Percentiles rank a stretch among this genome's conserved stretches.
Conservation (phyloP, 495 filamentous ascomycete genomes). For the Lasiosphaeris hirsuta region DNA sequence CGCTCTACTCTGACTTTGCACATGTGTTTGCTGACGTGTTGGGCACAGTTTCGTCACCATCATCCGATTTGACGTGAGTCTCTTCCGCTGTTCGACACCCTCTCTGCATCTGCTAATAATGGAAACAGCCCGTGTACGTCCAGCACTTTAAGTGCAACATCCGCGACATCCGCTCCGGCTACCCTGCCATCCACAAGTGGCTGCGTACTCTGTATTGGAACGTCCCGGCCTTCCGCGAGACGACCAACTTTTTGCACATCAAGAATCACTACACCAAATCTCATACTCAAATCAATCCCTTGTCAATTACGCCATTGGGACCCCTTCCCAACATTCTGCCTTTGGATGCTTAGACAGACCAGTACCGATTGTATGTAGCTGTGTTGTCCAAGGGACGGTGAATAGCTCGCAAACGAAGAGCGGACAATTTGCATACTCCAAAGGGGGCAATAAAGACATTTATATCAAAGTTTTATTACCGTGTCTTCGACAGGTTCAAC, state of each 20-base stretch:
- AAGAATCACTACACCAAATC: constrained; percentile 53
- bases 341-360: constrained; percentile 18
- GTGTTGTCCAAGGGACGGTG: too few relatives aligned
- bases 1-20: background rate
- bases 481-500: too few relatives aligned
- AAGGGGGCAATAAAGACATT: too few relatives aligned
- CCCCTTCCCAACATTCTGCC: constrained; percentile 60
- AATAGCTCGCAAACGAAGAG: too few relatives aligned
- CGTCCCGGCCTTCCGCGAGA: constrained; percentile 63
- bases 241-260: constrained; percentile 64
- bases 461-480: too few relatives aligned
- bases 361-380: too few relatives aligned
- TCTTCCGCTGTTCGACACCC: background rate
- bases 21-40: background rate
- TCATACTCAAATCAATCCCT: constrained; percentile 58
- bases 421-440: too few relatives aligned
- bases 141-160: constrained; percentile 69
- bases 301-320: constrained; percentile 61
- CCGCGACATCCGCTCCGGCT: constrained; percentile 66
- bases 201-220: constrained; percentile 70
- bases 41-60: constrained; percentile 51
- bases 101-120: background rate
- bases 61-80: constrained; percentile 62
- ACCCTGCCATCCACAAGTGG: constrained; percentile 68
- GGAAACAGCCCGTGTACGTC: constrained; percentile 54